phyloP scores from a whole-genome alignment of 228 moss, liverwort and hornwort species.

The Sphagnum magellanicum region DNA sequence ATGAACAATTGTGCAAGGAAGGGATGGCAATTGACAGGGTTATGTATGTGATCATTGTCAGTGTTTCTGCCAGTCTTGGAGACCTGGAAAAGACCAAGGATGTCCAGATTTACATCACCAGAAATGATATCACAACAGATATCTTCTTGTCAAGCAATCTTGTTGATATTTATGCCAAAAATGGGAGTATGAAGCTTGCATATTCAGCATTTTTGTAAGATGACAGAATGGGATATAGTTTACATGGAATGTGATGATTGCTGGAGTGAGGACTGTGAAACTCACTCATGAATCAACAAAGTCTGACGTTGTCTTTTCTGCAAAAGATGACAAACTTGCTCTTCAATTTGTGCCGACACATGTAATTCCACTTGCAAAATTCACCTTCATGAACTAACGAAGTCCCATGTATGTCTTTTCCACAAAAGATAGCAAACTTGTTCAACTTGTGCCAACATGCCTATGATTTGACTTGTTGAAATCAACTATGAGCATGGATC shows the following conservation, averaged over 20 bases:
- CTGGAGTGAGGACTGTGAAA: background rate
- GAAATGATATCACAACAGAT: conserved; percentile 3
- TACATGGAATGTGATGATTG: conserved; percentile 1
- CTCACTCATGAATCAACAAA: no score
- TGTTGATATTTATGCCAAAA: conserved; percentile 5
- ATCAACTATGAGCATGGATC: no score
- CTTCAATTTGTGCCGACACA: no score
- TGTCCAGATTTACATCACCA: conserved; percentile 5
- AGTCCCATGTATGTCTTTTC: no score
- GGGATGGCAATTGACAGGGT: background rate
- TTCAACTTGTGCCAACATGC: no score
- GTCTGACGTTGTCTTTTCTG: no score
- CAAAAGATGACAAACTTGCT: no score
- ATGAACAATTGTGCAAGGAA: conserved; percentile 4
- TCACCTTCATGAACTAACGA: no score
- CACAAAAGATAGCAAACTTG: no score
- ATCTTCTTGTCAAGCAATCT: conserved; percentile 3
- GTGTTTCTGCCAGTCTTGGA: background rate
- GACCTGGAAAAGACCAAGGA: conserved; percentile 5
- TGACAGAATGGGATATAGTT: conserved; percentile 5
- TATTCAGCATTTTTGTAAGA: conserved; percentile 1
- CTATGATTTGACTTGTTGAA: no score
- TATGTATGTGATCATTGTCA: conserved; percentile 1
- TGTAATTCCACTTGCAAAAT: no score
- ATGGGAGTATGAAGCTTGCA: conserved; percentile 6